Percentiles rank a stretch among this genome's conserved stretches.
phyloP scores from a whole-genome alignment of 805 yeast genomes.

The Metschnikowia rubicola region DNA sequence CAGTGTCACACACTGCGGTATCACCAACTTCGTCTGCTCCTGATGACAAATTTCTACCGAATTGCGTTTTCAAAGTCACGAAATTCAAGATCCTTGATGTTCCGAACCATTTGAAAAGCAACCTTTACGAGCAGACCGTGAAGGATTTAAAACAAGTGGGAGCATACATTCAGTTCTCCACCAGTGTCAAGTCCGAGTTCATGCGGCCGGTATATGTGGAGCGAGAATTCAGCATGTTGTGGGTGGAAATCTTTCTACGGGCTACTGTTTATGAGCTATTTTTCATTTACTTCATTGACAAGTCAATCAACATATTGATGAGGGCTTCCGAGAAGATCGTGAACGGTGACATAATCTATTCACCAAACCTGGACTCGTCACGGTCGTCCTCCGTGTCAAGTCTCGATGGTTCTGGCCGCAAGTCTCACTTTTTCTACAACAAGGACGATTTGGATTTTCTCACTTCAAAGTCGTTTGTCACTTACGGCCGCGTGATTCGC shows the following conservation, averaged over 20 bases:
- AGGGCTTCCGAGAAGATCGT: constrained; percentile 19
- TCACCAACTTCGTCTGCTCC: background rate
- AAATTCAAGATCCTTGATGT: constrained; percentile 2
- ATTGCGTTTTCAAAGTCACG: background rate
- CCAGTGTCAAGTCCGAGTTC: background rate
- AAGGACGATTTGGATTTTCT: constrained; percentile 27
- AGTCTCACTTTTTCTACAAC: constrained; percentile 23
- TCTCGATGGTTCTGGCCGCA: background rate
- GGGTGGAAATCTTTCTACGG: constrained; percentile 31
- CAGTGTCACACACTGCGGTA: background rate
- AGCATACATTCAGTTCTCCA: background rate
- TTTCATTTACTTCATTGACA: constrained; percentile 36
- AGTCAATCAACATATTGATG: constrained; percentile 30
- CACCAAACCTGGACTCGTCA: constrained; percentile 6
- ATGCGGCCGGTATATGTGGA: constrained; percentile 27
- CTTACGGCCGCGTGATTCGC: constrained; percentile 35
- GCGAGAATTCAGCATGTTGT: constrained; percentile 21
- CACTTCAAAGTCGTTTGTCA: constrained; percentile 29
- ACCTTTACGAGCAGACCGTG: constrained; percentile 1
- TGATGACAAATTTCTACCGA: constrained; percentile 1
- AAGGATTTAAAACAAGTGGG: constrained; percentile 4
- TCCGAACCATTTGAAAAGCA: background rate
- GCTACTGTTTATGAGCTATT: constrained; percentile 28
- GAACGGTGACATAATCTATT: constrained; percentile 13
- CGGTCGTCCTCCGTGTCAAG: background rate